A percentile compares a stretch with the other conserved stretches of the same genome.
These are phyloP conservation scores for Teratosphaeria gauchensis DNA, from an alignment of 2,329 filamentous ascomycete species.

Conservation along the genomic window DNA sequence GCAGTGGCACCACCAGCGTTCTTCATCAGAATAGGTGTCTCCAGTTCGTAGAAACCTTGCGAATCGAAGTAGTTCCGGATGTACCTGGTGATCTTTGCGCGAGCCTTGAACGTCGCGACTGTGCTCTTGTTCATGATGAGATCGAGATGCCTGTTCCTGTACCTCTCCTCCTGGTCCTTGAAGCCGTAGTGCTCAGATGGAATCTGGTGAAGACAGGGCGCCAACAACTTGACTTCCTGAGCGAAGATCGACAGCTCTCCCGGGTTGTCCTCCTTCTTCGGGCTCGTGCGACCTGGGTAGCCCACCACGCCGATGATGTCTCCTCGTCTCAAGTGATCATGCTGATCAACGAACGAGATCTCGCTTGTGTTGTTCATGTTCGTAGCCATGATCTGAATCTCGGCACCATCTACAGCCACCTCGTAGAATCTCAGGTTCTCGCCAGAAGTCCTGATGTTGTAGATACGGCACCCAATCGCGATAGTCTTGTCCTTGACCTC, in stretches of 20 bases:
- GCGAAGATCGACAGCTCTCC: constrained; percentile 94
- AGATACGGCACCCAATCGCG: constrained; percentile 75
- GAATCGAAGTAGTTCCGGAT: constrained; percentile 78
- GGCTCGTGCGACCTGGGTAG: constrained; percentile 74
- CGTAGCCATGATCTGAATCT: constrained; percentile 89
- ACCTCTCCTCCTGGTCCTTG: constrained; percentile 88
- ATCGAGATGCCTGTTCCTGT: constrained; percentile 88
- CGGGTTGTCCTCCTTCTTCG: constrained; percentile 60
- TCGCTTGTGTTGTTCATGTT: constrained; percentile 63
- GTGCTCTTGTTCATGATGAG: constrained; percentile 92
- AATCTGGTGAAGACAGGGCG: constrained; percentile 83
- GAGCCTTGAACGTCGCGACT: constrained; percentile 71
- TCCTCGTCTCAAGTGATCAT: constrained; percentile 78
- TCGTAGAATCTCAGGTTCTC: constrained; percentile 90
- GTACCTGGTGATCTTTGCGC: constrained; percentile 79
- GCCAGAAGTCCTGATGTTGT: constrained; percentile 73
- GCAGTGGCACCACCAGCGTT: constrained; percentile 94
- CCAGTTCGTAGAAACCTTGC: constrained; percentile 84
- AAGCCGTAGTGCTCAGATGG: constrained; percentile 89
- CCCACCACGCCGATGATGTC: constrained; percentile 87
- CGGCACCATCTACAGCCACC: constrained; percentile 62
- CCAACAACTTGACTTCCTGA: constrained; percentile 71
- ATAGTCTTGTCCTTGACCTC: constrained; percentile 64
- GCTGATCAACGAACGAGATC: constrained; percentile 72
- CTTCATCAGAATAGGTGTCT: constrained; percentile 95